A percentile compares a stretch with the other conserved stretches of the same genome.
Evolutionary conservation across 1,284 basidiomycete species (phyloP).

Genomic region (Xerocomus minutiporus): DNA sequence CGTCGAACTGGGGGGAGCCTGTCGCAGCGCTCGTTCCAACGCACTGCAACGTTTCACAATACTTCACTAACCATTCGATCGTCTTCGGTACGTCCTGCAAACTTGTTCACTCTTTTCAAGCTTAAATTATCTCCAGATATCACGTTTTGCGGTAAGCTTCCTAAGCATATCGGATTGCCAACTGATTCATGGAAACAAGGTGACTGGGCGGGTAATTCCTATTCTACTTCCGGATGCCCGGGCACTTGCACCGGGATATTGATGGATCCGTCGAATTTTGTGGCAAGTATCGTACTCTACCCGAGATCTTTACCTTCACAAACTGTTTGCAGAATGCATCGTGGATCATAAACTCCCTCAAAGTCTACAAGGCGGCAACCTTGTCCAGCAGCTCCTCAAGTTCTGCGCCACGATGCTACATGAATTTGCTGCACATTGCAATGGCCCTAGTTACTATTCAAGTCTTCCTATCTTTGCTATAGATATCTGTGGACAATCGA

Average conservation of each 20-base stretch:
- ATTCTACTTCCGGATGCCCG: slow-evolving; percentile 65
- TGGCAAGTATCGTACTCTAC: slow-evolving; percentile 37
- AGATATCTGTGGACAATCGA: slow-evolving; percentile 1
- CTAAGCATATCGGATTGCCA: not conserved
- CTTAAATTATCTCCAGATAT: slow-evolving; percentile 51
- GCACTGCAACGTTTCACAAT: slow-evolving; percentile 44
- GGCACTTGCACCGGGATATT: slow-evolving; percentile 65
- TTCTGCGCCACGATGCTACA: slow-evolving; percentile 5
- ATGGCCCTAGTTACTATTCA: slow-evolving; percentile 7
- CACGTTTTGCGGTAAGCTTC: slow-evolving; percentile 64
- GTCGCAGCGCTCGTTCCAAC: slow-evolving; percentile 43
- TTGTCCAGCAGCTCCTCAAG: slow-evolving; percentile 31
- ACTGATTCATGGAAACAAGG: slow-evolving; percentile 39
- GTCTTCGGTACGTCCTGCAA: slow-evolving; percentile 45
- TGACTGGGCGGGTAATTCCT: slow-evolving; percentile 79
- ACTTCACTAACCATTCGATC: slow-evolving; percentile 61
- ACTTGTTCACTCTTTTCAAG: slow-evolving; percentile 3
- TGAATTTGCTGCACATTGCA: slow-evolving; percentile 9
- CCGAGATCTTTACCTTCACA: not conserved
- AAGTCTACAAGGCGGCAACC: slow-evolving; percentile 47
- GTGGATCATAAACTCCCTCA: slow-evolving; percentile 54
- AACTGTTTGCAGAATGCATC: slow-evolving; percentile 46
- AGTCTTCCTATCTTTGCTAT: slow-evolving; percentile 18
- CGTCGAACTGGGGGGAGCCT: slow-evolving; percentile 49
- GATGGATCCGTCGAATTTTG: slow-evolving; percentile 66